phyloP scores from a whole-genome alignment of 1,139 yeast species.

The Sugiyamaella castrensis region DNA sequence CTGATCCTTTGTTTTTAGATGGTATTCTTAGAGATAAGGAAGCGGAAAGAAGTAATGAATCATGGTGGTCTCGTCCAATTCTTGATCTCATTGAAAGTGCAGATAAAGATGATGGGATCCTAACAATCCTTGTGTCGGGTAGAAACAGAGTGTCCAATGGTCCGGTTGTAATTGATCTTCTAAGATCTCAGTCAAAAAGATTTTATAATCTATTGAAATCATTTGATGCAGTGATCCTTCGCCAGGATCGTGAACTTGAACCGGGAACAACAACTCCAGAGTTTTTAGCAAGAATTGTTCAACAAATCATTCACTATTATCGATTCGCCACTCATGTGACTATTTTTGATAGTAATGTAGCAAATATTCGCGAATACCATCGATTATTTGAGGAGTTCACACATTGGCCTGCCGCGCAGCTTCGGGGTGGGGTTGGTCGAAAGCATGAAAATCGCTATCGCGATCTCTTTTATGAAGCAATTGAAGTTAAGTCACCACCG shows the following conservation, averaged over 20 bases:
- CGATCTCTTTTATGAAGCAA: slow-evolving; percentile 28
- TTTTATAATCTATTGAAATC: neutral
- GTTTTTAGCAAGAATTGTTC: neutral
- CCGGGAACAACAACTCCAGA: neutral
- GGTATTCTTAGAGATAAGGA: slow-evolving; percentile 32
- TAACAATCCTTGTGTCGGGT: slow-evolving; percentile 44
- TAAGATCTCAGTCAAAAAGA: neutral
- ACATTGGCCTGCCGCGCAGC: slow-evolving; percentile 32
- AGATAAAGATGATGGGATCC: slow-evolving; percentile 33
- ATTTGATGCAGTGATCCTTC: slow-evolving; percentile 43
- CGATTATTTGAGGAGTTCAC: slow-evolving; percentile 37
- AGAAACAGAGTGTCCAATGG: slow-evolving; percentile 35
- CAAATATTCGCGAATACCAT: slow-evolving; percentile 32
- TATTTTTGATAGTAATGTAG: slow-evolving; percentile 39
- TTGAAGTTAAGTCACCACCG: slow-evolving; percentile 34
- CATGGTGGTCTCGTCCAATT: slow-evolving; percentile 45
- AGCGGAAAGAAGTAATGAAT: slow-evolving; percentile 34
- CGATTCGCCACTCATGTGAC: neutral
- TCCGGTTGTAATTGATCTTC: slow-evolving; percentile 18
- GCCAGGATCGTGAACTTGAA: slow-evolving; percentile 24
- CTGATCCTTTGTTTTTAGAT: slow-evolving; percentile 37
- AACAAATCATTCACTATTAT: neutral
- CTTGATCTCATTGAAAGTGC: slow-evolving; percentile 39
- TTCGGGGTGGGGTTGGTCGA: slow-evolving; percentile 33
- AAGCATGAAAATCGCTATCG: slow-evolving; percentile 20